Evolutionary conservation across 305 asterid genomes (phyloP), one percentile per base, ranked within the genome.

Genomic region (Coffea humblotiana): DNA sequence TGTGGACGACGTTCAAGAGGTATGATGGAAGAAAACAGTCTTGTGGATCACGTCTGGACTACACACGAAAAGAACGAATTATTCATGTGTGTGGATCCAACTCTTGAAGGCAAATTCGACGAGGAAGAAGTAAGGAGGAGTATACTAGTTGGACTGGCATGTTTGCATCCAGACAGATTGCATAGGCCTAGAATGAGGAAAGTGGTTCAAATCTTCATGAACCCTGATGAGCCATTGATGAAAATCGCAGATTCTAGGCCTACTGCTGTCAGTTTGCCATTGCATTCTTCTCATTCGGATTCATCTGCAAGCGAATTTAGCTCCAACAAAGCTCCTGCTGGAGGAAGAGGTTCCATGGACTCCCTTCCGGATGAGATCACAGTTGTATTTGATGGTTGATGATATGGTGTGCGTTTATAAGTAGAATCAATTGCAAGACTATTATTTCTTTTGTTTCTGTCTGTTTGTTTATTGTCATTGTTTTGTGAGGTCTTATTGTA

Each of bases 1-100:
- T 91, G 93, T 25, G 93, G 91, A 72, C 74, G 89, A 71, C 70
- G 93, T 79, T 88, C 93, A 23, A 84, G 87, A 83, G 90, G 90
- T 1, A 63, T 88, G 71, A 87, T 88, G 92, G 93, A 88, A 61
- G 93, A 89, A n/a, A 81, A 78, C 29, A 87, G 90, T 8, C 43
- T 91, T 43, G 89, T 87, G 56, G 95, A 88, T 16, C 3, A 47
- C 11, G 90, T 88, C 0, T 90, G 90, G 96, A 65, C 58, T 43
- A 71, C 66, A 29, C 82, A 83, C 52, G 90, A 90, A 27, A 88
- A 84, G 79, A 88, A 80, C 1, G 64, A 74, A 52, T 40, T 91
- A 72, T 16, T 86, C 13, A 68, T 87, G 2, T 89, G 87, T 15
- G 87, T 88, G 72, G 95, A 88, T 79, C 84, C 37, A 2, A 79